Evolutionary conservation across 257 asterid species (phyloP).

Genomic region (Lycium ferocissimum): DNA sequence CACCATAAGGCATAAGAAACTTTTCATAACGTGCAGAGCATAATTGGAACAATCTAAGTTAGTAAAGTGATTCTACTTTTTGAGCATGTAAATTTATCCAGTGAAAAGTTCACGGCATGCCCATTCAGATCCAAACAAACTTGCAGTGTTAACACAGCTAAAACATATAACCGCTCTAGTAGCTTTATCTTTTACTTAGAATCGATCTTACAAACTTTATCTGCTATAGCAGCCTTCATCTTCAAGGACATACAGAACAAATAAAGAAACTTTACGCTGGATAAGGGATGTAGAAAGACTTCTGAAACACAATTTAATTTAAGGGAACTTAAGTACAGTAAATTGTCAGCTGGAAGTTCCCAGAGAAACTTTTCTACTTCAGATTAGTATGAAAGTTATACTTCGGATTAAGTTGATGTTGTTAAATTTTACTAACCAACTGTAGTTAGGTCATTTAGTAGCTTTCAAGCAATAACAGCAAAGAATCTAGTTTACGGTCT

Average conservation of each 20-base stretch:
- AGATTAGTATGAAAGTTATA: neutral
- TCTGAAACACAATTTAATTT: neutral
- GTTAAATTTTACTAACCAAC: neutral
- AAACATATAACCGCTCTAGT: neutral
- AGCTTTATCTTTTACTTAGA: neutral
- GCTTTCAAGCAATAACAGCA: slow-evolving; percentile 20
- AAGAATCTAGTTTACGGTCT: neutral
- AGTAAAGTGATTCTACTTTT: slow-evolving; percentile 3
- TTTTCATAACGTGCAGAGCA: neutral
- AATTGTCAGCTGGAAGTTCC: neutral
- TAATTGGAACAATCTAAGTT: neutral
- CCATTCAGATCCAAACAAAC: slow-evolving; percentile 3
- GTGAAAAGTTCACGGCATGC: neutral
- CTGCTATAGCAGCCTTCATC: neutral
- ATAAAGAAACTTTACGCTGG: neutral
- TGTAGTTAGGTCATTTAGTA: neutral
- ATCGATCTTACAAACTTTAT: neutral
- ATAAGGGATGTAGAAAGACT: slow-evolving; percentile 4
- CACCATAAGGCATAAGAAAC: slow-evolving; percentile 19
- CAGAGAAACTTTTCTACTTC: slow-evolving; percentile 16
- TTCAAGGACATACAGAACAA: neutral
- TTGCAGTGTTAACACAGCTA: slow-evolving; percentile 8
- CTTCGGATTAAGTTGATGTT: slow-evolving; percentile 7
- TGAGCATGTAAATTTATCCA: neutral
- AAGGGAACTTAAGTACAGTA: neutral